phyloP scores from a whole-genome alignment of 208 protist species.

The Entamoeba invadens region DNA sequence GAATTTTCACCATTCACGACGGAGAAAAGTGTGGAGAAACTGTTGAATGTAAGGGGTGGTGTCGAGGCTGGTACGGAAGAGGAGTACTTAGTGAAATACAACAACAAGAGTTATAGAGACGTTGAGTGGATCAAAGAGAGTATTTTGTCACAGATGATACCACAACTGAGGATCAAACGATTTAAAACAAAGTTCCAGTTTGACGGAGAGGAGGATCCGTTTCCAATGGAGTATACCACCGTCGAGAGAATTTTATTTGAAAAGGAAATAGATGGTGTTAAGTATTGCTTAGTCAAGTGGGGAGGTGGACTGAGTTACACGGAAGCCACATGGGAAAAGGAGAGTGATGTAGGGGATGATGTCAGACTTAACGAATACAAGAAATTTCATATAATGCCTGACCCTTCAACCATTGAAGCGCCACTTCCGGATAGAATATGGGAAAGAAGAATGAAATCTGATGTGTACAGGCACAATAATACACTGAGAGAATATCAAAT shows the following conservation, averaged over 20 bases:
- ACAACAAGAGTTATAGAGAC: background rate
- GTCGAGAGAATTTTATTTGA: background rate
- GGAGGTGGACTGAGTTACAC: background rate
- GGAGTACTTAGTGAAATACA: background rate
- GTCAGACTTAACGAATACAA: background rate
- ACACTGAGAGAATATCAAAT: background rate
- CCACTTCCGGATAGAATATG: background rate
- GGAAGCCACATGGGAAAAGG: slow-evolving; percentile 2
- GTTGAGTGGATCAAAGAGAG: background rate
- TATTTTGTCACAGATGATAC: background rate
- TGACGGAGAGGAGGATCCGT: background rate
- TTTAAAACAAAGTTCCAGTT: background rate
- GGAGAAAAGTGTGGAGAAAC: background rate
- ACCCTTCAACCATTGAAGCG: background rate
- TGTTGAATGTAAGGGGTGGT: background rate
- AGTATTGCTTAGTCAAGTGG: background rate
- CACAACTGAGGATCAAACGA: background rate
- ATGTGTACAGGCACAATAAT: background rate
- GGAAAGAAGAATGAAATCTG: background rate
- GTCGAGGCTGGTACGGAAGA: background rate
- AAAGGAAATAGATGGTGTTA: background rate
- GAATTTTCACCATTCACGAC: background rate
- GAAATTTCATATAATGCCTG: background rate
- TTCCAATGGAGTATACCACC: background rate
- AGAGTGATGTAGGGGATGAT: background rate